Evolutionary conservation across 805 yeast species (phyloP).

Genomic region (Yarrowia sp.): DNA sequence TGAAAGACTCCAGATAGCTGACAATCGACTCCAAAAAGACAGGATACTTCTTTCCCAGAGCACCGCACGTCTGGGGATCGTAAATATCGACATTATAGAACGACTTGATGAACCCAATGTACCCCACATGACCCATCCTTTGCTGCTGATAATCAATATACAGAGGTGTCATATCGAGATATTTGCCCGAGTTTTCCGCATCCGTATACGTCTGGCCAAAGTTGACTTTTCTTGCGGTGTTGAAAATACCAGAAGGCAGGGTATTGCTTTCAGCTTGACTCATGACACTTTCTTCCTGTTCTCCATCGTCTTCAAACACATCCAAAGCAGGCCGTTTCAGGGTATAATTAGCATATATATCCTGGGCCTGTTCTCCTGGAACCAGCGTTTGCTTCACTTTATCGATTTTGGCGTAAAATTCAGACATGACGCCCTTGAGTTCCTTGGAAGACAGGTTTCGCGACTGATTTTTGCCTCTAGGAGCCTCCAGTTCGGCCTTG

Average conservation of each 20-base stretch:
- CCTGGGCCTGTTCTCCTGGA: constrained; percentile 49
- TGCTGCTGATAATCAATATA: constrained; percentile 63
- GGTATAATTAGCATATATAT: constrained; percentile 39
- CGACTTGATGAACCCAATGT: constrained; percentile 56
- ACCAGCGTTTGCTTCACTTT: constrained; percentile 43
- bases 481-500: constrained; percentile 39
- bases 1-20: constrained; percentile 59
- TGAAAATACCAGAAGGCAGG: constrained; percentile 55
- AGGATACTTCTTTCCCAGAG: constrained; percentile 43
- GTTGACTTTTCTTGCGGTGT: constrained; percentile 58
- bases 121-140: constrained; percentile 57
- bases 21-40: constrained; percentile 57
- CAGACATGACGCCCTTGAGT: constrained; percentile 3
- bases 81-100: constrained; percentile 49
- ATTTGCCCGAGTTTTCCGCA: constrained; percentile 70
- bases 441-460: constrained; percentile 31
- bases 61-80: constrained; percentile 36
- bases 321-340: constrained; percentile 28
- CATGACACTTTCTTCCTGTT: constrained; percentile 42
- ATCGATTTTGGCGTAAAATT: constrained; percentile 42
- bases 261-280: constrained; percentile 46
- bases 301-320: constrained; percentile 39
- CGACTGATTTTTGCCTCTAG: not conserved
- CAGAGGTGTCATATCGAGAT: constrained; percentile 61
- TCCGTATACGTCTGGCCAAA: constrained; percentile 61